Conservation (phyloP, 2,329 filamentous ascomycete genomes). For the Talaromyces sp. region DNA sequence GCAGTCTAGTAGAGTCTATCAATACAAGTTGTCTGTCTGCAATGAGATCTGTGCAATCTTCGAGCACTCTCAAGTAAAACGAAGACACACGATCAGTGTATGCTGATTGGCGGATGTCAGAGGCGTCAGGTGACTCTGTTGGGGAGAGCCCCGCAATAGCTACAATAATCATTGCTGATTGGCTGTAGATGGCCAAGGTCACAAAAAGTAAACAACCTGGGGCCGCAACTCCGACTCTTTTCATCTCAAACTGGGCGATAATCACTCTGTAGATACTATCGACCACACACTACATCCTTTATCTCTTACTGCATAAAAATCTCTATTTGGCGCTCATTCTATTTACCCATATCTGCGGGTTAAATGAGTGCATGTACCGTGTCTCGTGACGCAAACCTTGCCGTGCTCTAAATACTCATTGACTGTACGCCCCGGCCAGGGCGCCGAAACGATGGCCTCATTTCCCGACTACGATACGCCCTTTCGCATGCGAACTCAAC, state of each 20-base stretch:
- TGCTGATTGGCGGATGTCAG: not conserved
- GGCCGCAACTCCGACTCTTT: not conserved
- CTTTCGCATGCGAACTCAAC: conserved; percentile 21
- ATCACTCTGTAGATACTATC: not conserved
- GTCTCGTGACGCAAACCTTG: not conserved
- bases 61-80: not conserved
- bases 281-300: not conserved
- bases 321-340: not conserved
- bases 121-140: not conserved
- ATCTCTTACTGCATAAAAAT: not conserved
- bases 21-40: not conserved
- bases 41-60: not conserved
- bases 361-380: not conserved
- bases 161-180: not conserved
- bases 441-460: conserved; percentile 14
- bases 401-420: not conserved
- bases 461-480: conserved; percentile 17
- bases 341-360: not conserved
- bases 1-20: not conserved
- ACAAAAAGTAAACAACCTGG: conserved; percentile 8
- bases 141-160: not conserved
- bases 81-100: not conserved
- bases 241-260: not conserved
- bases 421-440: conserved; percentile 5
- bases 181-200: not conserved